These are phyloP conservation scores for Teratosphaeria nubilosa DNA, from an alignment of 2,329 filamentous ascomycete genomes.

Conservation along the genomic window DNA sequence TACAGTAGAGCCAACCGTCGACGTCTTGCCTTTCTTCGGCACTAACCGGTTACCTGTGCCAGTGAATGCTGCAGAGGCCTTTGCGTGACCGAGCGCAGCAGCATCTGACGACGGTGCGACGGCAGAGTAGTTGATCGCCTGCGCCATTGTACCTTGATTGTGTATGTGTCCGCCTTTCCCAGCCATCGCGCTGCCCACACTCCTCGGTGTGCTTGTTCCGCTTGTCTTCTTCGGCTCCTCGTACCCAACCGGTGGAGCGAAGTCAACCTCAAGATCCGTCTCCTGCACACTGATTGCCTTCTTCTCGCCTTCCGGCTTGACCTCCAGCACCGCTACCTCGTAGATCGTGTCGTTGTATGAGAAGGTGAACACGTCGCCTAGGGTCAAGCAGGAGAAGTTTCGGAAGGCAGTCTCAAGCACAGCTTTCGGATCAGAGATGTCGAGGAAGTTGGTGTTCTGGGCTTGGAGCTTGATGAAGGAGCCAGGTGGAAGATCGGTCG, in stretches of 20 bases:
- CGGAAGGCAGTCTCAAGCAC: conserved; percentile 94
- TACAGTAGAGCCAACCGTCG: conserved; percentile 39
- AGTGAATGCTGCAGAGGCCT: conserved; percentile 66
- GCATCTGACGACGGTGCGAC: conserved; percentile 70
- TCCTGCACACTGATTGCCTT: conserved; percentile 85
- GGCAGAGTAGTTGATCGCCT: conserved; percentile 90
- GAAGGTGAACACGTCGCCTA: conserved; percentile 92
- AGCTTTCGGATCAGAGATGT: conserved; percentile 94
- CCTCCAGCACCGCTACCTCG: conserved; percentile 85
- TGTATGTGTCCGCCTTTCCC: conserved; percentile 64
- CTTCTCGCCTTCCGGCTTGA: conserved; percentile 78
- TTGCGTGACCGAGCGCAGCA: conserved; percentile 51
- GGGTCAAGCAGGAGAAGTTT: conserved; percentile 87
- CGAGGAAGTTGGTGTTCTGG: conserved; percentile 84
- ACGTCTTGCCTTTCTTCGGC: conserved; percentile 66
- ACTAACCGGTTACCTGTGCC: conserved; percentile 73
- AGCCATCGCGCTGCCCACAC: conserved; percentile 41
- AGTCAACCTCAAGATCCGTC: conserved; percentile 93
- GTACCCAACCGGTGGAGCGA: conserved; percentile 87
- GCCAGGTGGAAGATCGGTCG: conserved; percentile 81
- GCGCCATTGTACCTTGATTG: conserved; percentile 85
- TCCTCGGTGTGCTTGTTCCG: conserved; percentile 79
- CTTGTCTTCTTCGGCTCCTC: conserved; percentile 71
- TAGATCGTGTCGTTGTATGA: conserved; percentile 92
- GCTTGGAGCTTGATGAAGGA: conserved; percentile 94